phyloP scores from a whole-genome alignment of 257 asterid species.

The Solanum raphanifolium region DNA sequence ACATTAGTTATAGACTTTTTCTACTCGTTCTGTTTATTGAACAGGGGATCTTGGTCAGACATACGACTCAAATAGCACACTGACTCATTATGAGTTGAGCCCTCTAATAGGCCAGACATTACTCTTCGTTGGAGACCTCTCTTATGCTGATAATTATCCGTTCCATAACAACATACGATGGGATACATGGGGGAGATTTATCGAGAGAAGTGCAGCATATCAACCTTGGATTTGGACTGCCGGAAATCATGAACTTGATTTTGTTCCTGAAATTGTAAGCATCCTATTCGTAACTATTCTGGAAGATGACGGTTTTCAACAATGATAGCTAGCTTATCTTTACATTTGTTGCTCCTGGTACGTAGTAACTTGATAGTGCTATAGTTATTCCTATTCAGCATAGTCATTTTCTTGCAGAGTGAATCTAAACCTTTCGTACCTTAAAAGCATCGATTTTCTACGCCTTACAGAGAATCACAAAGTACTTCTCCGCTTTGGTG shows the following conservation, averaged over 20 bases:
- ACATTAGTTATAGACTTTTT: not conserved
- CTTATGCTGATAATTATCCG: slow-evolving; percentile 57
- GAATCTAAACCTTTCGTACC: slow-evolving; percentile 57
- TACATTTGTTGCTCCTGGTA: no score
- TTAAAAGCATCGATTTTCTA: slow-evolving; percentile 30
- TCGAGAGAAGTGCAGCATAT: slow-evolving; percentile 52
- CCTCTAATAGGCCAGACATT: slow-evolving; percentile 42
- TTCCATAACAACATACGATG: slow-evolving; percentile 54
- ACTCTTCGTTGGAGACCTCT: slow-evolving; percentile 60
- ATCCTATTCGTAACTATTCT: not conserved
- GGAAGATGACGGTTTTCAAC: not conserved
- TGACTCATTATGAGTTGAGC: slow-evolving; percentile 46
- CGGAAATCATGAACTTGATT: slow-evolving; percentile 60
- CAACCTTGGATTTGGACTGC: slow-evolving; percentile 78
- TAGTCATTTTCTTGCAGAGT: slow-evolving; percentile 25
- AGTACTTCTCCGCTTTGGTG: slow-evolving; percentile 62
- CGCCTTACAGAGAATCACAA: slow-evolving; percentile 37
- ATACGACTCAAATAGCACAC: slow-evolving; percentile 41
- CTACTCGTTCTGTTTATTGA: not conserved
- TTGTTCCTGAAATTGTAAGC: slow-evolving; percentile 42
- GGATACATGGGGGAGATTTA: slow-evolving; percentile 61
- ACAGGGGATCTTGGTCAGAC: slow-evolving; percentile 81
- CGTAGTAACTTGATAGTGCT: not conserved
- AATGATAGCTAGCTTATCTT: not conserved
- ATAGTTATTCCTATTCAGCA: not conserved